These are phyloP conservation scores for Emydomyces testavorans DNA, from an alignment of 2,329 filamentous ascomycete species.

Conservation along the genomic window DNA sequence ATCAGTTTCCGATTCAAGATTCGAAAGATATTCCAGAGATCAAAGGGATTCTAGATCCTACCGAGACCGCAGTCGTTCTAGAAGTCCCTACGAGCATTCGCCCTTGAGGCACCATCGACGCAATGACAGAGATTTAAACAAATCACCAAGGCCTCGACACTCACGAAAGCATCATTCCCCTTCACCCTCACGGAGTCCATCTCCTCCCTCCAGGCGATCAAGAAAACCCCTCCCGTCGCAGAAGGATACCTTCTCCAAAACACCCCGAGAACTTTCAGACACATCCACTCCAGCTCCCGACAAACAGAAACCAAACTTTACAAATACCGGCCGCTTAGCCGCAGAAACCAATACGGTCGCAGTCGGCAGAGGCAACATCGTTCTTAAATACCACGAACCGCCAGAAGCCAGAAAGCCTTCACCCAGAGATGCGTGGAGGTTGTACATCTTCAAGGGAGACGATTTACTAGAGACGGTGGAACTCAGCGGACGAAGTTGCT, in stretches of 20 bases:
- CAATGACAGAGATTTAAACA: slow-evolving; percentile 15
- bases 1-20: not conserved
- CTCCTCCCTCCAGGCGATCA: slow-evolving; percentile 26
- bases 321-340: slow-evolving; percentile 66
- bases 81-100: slow-evolving; percentile 9
- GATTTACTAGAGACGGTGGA: slow-evolving; percentile 74
- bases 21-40: slow-evolving; percentile 3
- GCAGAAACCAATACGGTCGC: slow-evolving; percentile 76
- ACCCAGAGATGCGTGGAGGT: slow-evolving; percentile 65
- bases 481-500: slow-evolving; percentile 66
- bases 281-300: slow-evolving; percentile 24
- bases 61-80: slow-evolving; percentile 8
- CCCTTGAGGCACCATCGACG: slow-evolving; percentile 17
- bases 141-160: slow-evolving; percentile 4
- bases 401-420: slow-evolving; percentile 82
- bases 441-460: slow-evolving; percentile 82
- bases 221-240: slow-evolving; percentile 37
- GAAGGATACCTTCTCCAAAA: slow-evolving; percentile 32
- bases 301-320: slow-evolving; percentile 73
- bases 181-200: slow-evolving; percentile 23
- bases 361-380: slow-evolving; percentile 47
- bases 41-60: slow-evolving; percentile 8
- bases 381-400: slow-evolving; percentile 93
- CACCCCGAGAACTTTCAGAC: slow-evolving; percentile 21
- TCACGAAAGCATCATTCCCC: slow-evolving; percentile 18